Evolutionary conservation across 164 flowering plant genomes (phyloP), one percentile per base, ranked within the genome.

Genomic region (Annona squamosa): DNA sequence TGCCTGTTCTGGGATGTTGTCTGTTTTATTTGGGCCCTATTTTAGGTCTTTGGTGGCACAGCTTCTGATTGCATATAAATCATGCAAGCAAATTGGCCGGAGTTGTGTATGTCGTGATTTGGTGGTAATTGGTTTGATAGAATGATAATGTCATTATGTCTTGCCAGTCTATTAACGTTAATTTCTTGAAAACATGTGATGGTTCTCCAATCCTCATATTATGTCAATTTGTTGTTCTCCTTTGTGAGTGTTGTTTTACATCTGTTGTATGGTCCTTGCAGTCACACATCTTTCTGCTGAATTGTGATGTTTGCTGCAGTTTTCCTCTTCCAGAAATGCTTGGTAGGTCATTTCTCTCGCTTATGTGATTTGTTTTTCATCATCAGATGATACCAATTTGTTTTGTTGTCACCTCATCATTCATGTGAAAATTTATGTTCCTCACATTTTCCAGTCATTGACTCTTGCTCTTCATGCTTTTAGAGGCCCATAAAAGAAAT

Each of bases 301-400:
- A 93, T 80, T 91, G 98, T 77, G 98, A 95, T 81, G 93, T 95
- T 81, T 91, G 98, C 84, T 90, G 96, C 80, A 93, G 97, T 78
- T 95, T 95, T 76, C 98, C 99, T 10, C 86, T 95, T 75, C 86
- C 93, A 64, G 89, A 87, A 37, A 91, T 95, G 98, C 87, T 95
- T 61, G 99, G 97, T 95, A 87, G 82, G 62, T 78, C 3, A 67
- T 17, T 61, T 74, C 46, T 65, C 57, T 72, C 13, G 71, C 62
- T 70, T 41, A 66, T 44, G 13, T 44, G 13, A 17, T 13, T 10
- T 41, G 68, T 66, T 17, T 17, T 63, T 16, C 65, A 63, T 19
- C 26, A n/a, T 52, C 59, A 3, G 9, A 52, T 2, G 7, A 52
- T 16, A 52, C 37, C 37, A 26, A 26, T 26, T 26, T 26, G 37